phyloP scores from a whole-genome alignment of 2,329 filamentous ascomycete species.

The Cordyceps militaris region DNA sequence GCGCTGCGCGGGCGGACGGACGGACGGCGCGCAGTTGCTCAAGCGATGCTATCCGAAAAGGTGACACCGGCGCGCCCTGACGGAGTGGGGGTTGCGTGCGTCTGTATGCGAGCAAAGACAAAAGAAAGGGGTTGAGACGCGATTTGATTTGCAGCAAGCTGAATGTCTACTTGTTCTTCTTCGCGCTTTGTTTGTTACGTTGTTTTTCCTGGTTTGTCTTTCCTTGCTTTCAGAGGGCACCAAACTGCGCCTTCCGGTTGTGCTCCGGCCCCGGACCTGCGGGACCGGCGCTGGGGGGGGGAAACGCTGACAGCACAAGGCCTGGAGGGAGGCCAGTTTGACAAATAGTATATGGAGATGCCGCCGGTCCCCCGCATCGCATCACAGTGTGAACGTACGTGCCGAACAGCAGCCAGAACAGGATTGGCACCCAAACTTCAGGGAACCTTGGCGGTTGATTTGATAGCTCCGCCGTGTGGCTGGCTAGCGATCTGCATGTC shows the following conservation, averaged over 20 bases:
- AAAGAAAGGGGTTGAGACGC: background rate
- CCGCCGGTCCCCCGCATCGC: no score
- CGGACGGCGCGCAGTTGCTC: background rate
- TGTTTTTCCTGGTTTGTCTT: background rate
- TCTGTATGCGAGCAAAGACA: no score
- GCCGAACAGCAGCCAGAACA: background rate
- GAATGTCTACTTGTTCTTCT: background rate
- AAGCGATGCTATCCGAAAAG: conserved; percentile 10
- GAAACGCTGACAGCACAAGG: no score
- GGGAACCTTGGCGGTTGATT: background rate
- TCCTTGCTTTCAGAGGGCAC: no score
- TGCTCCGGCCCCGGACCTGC: background rate
- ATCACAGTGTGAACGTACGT: background rate
- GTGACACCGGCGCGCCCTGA: background rate
- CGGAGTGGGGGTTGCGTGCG: background rate
- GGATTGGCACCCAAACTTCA: background rate
- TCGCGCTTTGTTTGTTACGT: background rate
- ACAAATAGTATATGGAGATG: no score
- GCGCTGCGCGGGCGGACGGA: no score
- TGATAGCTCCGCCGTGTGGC: background rate
- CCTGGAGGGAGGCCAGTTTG: background rate
- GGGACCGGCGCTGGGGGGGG: no score
- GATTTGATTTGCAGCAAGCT: background rate
- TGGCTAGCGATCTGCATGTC: background rate
- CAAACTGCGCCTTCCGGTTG: no score